Base-by-base conservation (phyloP, 2,329 filamentous ascomycete genomes). In the Aureobasidium namibiae region DNA sequence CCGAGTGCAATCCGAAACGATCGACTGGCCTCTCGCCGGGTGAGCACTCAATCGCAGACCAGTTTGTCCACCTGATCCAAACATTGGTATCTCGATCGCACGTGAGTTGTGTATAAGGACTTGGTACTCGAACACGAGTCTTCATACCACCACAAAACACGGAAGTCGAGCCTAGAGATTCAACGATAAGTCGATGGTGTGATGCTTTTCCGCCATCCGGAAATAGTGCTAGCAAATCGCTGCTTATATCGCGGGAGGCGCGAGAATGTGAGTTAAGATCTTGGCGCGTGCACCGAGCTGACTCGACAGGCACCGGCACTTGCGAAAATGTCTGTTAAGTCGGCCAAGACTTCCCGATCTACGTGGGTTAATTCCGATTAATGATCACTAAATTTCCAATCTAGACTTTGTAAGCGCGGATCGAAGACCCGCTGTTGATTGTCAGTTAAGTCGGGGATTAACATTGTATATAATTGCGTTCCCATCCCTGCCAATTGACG, bases 371-470 rank as follows among this genome's bases (percentile, higher is more conserved):
- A 21, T 18, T 16, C 26, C 10, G 21, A 24, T 56, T 56, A 56
- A 56, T 56, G 39, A 24, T 18, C 24, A 42, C 38, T 54, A 52
- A 54, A 42, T 54, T 23, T 24, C 50, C 38, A 23, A 31, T 54
- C 38, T 42, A 14, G 50, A 41, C 50, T 54, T 54, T 54, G 50
- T 54, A 36, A 54, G 50, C 50, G 36, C 31, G n/a, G 18, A 44
- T 34, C 39, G 29, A 18, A 34, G 52, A 56, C 39, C 52, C 52
- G 29, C 52, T 13, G n/a, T 39, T 42, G 29, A 56, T 24, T 45
- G 39, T 21, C 6, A 45, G 38, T 45, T 44, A 45, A 56, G 39
- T 24, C 24, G 39, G 52, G 21, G 29, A 9, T 29, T 29, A 29
- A 56, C 29, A 56, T 36, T 36, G 36, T 56, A 56, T 56, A 56